Percentiles rank a stretch among this genome's conserved stretches.
phyloP scores from a whole-genome alignment of 1,284 basidiomycete genomes.

The Malassezia dermatis region DNA sequence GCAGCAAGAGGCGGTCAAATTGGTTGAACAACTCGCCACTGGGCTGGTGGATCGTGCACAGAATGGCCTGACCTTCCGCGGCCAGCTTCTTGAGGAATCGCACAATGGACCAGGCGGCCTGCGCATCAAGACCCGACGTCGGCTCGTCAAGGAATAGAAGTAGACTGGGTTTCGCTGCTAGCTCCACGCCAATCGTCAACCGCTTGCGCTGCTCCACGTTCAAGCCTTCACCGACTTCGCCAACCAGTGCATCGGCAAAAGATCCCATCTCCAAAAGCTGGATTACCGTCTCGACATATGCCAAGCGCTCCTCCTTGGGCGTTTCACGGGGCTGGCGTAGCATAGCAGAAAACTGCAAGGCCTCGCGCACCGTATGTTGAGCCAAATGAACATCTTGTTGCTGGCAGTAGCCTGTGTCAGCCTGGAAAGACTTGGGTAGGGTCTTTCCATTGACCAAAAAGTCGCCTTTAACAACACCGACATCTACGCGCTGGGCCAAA shows the following conservation, averaged over 20 bases:
- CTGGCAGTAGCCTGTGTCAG: slow-evolving; percentile 31
- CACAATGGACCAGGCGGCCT: slow-evolving; percentile 31
- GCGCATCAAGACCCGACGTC: slow-evolving; percentile 32
- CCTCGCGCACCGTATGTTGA: slow-evolving; percentile 32
- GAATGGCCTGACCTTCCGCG: slow-evolving; percentile 41
- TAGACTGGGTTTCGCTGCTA: slow-evolving; percentile 35
- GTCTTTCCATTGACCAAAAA: slow-evolving; percentile 26
- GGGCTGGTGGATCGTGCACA: slow-evolving; percentile 49
- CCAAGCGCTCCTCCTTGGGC: slow-evolving; percentile 25
- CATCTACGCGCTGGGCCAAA: slow-evolving; percentile 27
- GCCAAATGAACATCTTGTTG: slow-evolving; percentile 34
- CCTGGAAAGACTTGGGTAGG: slow-evolving; percentile 32
- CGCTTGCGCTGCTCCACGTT: slow-evolving; percentile 37
- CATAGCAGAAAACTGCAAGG: slow-evolving; percentile 32
- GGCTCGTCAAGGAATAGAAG: slow-evolving; percentile 43
- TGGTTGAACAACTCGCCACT: slow-evolving; percentile 36
- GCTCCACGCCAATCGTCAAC: slow-evolving; percentile 36
- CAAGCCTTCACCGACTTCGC: slow-evolving; percentile 28
- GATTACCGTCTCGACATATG: slow-evolving; percentile 34
- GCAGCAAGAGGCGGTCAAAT: slow-evolving; percentile 33
- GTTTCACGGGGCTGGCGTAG: slow-evolving; percentile 30
- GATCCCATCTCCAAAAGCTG: slow-evolving; percentile 33
- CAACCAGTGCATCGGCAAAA: slow-evolving; percentile 34
- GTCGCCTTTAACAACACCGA: slow-evolving; percentile 28
- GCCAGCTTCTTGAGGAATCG: slow-evolving; percentile 47